Percentiles rank a stretch among this genome's conserved stretches.
Conservation (phyloP, 1,284 basidiomycete genomes). For the Apiotrichum montevideense region DNA sequence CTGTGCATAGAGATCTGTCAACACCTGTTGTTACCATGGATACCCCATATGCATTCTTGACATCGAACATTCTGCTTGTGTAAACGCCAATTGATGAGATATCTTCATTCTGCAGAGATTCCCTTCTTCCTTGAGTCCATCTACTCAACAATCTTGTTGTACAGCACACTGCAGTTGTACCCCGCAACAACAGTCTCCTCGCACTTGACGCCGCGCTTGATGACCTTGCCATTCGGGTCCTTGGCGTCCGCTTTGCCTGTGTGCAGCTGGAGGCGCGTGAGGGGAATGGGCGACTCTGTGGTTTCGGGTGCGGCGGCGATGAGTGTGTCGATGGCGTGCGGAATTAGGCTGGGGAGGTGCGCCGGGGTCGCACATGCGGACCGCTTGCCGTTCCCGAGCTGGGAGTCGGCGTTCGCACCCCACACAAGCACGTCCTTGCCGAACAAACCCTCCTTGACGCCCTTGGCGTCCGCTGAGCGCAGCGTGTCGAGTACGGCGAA, state of each 20-base stretch:
- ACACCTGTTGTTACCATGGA: slow-evolving; percentile 4
- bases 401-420: slow-evolving; percentile 52
- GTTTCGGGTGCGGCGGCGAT: slow-evolving; percentile 52
- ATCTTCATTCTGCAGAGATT: neutral
- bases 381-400: slow-evolving; percentile 79
- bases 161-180: slow-evolving; percentile 59
- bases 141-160: slow-evolving; percentile 60
- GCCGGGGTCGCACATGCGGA: slow-evolving; percentile 65
- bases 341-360: slow-evolving; percentile 51
- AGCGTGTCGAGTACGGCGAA: slow-evolving; percentile 67
- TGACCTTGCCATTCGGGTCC: slow-evolving; percentile 61
- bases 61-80: neutral
- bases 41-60: slow-evolving; percentile 5
- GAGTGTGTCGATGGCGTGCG: slow-evolving; percentile 40
- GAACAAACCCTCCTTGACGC: slow-evolving; percentile 37
- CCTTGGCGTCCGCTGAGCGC: slow-evolving; percentile 47
- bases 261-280: slow-evolving; percentile 47
- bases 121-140: neutral
- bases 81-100: neutral
- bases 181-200: slow-evolving; percentile 60
- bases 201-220: slow-evolving; percentile 60
- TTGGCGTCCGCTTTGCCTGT: slow-evolving; percentile 50
- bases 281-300: slow-evolving; percentile 51
- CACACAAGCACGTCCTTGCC: slow-evolving; percentile 42
- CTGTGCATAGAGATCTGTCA: slow-evolving; percentile 4